Evolutionary conservation across 169 alveolate species (phyloP).

Genomic region (Eimeria mitis): DNA sequence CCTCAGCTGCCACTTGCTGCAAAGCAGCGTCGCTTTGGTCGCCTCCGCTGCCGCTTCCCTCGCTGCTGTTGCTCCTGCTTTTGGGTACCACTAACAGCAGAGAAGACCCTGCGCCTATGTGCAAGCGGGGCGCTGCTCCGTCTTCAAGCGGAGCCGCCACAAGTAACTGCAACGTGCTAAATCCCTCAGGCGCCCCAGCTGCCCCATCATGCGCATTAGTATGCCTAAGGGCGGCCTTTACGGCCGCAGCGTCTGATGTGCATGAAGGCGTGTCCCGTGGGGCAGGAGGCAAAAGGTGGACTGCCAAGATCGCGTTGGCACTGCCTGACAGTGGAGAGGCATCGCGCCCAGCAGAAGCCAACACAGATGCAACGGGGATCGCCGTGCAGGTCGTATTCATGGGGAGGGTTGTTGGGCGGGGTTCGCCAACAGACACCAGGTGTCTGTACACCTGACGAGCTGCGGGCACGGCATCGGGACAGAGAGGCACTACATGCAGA

Average conservation of each 20-base stretch:
- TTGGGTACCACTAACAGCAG: constrained; percentile 25
- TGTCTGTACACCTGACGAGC: constrained; percentile 36
- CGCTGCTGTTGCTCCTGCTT: constrained; percentile 4
- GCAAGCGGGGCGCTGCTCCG: not conserved
- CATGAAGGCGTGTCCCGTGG: not conserved
- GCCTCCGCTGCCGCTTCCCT: not conserved
- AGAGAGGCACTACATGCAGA: constrained; percentile 35
- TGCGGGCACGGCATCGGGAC: constrained; percentile 27
- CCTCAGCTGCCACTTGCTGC: constrained; percentile 43
- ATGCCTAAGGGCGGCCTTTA: not conserved
- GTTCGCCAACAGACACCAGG: constrained; percentile 28
- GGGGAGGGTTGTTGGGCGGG: not conserved
- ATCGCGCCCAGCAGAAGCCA: constrained; percentile 40
- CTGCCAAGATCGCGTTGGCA: constrained; percentile 9
- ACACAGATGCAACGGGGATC: constrained; percentile 23
- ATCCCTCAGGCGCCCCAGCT: constrained; percentile 5
- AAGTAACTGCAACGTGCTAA: not conserved
- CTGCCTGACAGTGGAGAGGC: constrained; percentile 15
- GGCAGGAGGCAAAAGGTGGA: not conserved
- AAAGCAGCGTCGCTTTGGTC: not conserved
- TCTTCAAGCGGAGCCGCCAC: not conserved
- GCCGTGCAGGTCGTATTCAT: not conserved
- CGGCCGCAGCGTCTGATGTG: not conserved
- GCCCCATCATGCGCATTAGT: not conserved
- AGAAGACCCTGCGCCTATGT: constrained; percentile 35